Base-by-base conservation (phyloP, 179 eudicot genomes). In the Beta corolliflora region DNA sequence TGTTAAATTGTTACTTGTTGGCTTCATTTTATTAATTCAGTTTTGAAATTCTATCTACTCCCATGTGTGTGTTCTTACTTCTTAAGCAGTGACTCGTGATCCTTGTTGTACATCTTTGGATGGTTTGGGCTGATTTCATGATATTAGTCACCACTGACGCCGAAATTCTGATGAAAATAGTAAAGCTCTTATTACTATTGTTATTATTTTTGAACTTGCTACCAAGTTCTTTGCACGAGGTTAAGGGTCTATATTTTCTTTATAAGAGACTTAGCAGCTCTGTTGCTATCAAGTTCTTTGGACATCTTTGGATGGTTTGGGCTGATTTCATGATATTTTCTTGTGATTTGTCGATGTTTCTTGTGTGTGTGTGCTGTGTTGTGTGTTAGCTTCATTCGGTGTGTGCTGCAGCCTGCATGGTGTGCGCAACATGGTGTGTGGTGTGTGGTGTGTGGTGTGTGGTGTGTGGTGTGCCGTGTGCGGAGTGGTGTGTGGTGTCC, bases 161-260 rank as follows among this genome's bases (percentile, higher is more conserved):
- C 9, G 19, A 60, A 60, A 5, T 13, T 21, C 41, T 77, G 60
- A 44, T 53, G 41, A 60, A 23, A 18, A 73, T 66, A 81, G 48
- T 81, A 61, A 60, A 50, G 70, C 41, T 25, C 58, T n/a, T 71
- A 13, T 3, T 0, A 10, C 12, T 56, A 56, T 56, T 15, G 0
- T 56, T n/a, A n/a, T n/a, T n/a, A n/a, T 79, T 41, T 29, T 60
- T 77, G 31, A 14, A 5, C 3, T 6, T 75, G 77, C 77, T 66
- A 36, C 23, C 81, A 89, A 89, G 87, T 84, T 77, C 89, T 19
- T 59, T 85, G 79, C 87, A 86, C 73, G 91, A 89, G 77, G 83
- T 89, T 45, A 88, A 84, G 79, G 91, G 90, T 66, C 69, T 89
- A 44, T 67, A 84, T 81, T 86, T 82, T 23, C 86, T 89, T 46